phyloP scores from a whole-genome alignment of 805 yeast genomes.

The Saccharomyces paradoxus region DNA sequence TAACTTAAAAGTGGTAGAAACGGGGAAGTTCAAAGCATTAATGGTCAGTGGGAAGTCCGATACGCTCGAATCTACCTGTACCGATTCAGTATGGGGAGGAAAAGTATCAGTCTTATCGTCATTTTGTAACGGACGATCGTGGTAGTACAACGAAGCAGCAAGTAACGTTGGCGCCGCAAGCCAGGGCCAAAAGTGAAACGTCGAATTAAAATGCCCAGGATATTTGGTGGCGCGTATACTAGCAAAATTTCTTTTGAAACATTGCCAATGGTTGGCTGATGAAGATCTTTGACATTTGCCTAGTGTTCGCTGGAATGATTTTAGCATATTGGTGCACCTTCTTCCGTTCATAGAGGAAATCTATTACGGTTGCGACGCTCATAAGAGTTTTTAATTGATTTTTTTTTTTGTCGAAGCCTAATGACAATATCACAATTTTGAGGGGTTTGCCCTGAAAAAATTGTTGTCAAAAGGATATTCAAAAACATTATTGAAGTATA shows the following conservation, averaged over 20 bases:
- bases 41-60: slow-evolving; percentile 38
- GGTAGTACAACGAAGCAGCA: neutral
- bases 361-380: too few species aligned
- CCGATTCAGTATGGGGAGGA: slow-evolving; percentile 18
- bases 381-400: too few species aligned
- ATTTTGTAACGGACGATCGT: neutral
- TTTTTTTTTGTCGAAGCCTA: neutral
- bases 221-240: neutral
- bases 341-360: neutral
- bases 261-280: neutral
- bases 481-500: neutral
- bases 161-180: neutral
- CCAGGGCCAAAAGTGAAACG: neutral
- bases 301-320: neutral
- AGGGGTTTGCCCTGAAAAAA: neutral
- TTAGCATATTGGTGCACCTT: neutral
- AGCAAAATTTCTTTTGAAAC: neutral
- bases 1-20: slow-evolving; percentile 40
- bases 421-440: neutral
- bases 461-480: neutral
- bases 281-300: neutral
- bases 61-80: slow-evolving; percentile 44
- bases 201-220: neutral
- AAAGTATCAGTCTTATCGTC: slow-evolving; percentile 7
- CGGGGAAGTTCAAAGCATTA: slow-evolving; percentile 18